These are phyloP conservation scores for Arthrinium phaeospermum DNA, from an alignment of 2,329 filamentous ascomycete species.

Conservation along the genomic window DNA sequence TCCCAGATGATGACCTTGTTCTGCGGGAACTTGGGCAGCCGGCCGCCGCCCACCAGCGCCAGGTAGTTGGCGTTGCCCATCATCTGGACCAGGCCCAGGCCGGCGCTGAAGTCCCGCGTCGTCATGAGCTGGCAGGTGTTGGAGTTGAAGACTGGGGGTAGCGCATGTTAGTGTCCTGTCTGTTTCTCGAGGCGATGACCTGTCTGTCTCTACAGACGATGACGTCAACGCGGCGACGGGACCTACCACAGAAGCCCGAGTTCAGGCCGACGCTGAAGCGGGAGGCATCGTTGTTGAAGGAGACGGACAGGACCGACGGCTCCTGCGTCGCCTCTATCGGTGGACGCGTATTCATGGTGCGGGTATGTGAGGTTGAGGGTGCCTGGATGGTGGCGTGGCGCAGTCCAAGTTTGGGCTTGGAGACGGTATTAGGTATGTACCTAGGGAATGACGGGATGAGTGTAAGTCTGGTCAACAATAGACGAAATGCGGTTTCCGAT, in stretches of 20 bases:
- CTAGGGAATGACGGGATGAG: not conserved
- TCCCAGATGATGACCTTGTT: conserved; percentile 97
- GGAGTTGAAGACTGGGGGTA: conserved; percentile 27
- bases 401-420: not conserved
- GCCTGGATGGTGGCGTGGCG: not conserved
- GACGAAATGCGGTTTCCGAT: not conserved
- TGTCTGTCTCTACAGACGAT: no score
- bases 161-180: conserved; percentile 18
- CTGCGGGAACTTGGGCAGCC: conserved; percentile 81
- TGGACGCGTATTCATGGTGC: conserved; percentile 84
- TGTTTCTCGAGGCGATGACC: not conserved
- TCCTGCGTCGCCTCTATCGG: conserved; percentile 79
- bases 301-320: conserved; percentile 78
- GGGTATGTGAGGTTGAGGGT: conserved; percentile 6
- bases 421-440: not conserved
- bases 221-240: not conserved
- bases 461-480: not conserved
- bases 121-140: conserved; percentile 16
- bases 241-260: conserved; percentile 81
- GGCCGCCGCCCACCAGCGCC: conserved; percentile 87
- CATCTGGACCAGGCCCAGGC: conserved; percentile 84
- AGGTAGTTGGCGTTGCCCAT: conserved; percentile 86
- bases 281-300: conserved; percentile 84
- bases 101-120: conserved; percentile 71
- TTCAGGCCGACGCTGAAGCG: conserved; percentile 89